Evolutionary conservation across 371 early-diverging fungal genomes (phyloP), one percentile per base, ranked within the genome.

Genomic region (Lichtheimia corymbifera): DNA sequence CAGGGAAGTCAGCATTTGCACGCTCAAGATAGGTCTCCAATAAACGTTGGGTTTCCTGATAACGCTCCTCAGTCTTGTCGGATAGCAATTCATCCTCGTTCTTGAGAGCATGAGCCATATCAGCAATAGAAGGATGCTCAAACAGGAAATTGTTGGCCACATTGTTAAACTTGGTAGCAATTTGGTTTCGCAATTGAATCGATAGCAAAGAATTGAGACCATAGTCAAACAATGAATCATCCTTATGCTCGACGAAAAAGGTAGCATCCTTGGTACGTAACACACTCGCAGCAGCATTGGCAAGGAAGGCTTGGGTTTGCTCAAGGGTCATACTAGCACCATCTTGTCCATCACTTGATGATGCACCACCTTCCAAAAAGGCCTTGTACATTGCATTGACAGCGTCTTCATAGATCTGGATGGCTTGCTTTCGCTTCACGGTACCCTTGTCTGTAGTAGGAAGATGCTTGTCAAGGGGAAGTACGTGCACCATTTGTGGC

Each of bases 401-500:
- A 4, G 59, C 30, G 4, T 67, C 65, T 9, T 52, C n/a, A 47
- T 67, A 72, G 3, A 51, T 3, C 18, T 55, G 11, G 24, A 61
- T 65, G 0, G 64, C 64, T 17, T 52, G 42, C 45, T 73, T 76
- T 28, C 71, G 59, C 7, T 52, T 63, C 0, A 71, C 51, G 1
- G 67, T 72, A 18, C 72, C 69, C 53, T 61, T 82, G 60, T 71
- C 77, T 1, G 77, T 75, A 0, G 40, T 22, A 4, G 71, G 68
- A 3, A 77, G 40, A 1, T 53, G 20, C 7, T 62, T 53, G n/a
- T 63, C 55, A 2, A 68, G 42, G 3, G 74, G 77, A 1, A 82
- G 53, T 9, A 79, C 67, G 15, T 74, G 61, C 1, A 79, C 63
- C 76, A 82, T 71, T 50, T 77, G 70, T 2, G 64, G 67, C 1